Base-by-base conservation (phyloP, 2,329 filamentous ascomycete genomes). In the Aureobasidium lini region DNA sequence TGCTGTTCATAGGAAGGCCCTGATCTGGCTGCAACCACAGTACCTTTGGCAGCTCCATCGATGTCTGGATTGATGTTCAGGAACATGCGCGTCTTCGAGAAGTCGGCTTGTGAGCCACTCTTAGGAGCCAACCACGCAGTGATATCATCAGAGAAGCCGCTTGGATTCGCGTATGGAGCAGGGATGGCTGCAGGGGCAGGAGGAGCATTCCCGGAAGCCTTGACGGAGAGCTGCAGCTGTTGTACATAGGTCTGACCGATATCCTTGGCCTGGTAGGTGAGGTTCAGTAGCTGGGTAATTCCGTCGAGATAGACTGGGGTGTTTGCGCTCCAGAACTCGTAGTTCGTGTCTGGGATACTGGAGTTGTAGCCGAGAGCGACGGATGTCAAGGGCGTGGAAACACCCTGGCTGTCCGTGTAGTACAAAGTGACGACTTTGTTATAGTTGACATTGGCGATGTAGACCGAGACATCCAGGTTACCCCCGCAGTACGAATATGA, bases 51-150 rank as follows among this genome's bases (percentile, higher is more conserved):
- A 18, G 66, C 68, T 8, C 66, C 68, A 18, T 60, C 48, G 23
- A 69, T 61, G 34, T 61, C 60, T 3, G 68, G 68, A 39, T 71
- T 70, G 66, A 71, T 68, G 58, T 71, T 71, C 11, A 61, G 54
- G 60, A 71, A 70, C 68, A 71, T 70, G 43, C 61, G 50, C 8
- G 60, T 52, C 56, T 69, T 67, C 3, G 66, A 63, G 2, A 63
- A 63, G 10, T 62, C 62, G 4, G 64, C 57, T 47, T 71, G 65
- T 3, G 67, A 68, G 13, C 62, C 63, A 49, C 44, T 61, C 6
- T 54, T 50, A 16, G 65, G 59, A 8, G 63, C 61, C 13, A 71
- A 61, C 62, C 62, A 71, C 10, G 58, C 49, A 13, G 68, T 69
- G 58, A 71, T 70, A 54, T 71, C 69, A 29, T 67, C 57, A 6